phyloP scores from a whole-genome alignment of 2,329 filamentous ascomycete species.

The Colletotrichum limetticola region DNA sequence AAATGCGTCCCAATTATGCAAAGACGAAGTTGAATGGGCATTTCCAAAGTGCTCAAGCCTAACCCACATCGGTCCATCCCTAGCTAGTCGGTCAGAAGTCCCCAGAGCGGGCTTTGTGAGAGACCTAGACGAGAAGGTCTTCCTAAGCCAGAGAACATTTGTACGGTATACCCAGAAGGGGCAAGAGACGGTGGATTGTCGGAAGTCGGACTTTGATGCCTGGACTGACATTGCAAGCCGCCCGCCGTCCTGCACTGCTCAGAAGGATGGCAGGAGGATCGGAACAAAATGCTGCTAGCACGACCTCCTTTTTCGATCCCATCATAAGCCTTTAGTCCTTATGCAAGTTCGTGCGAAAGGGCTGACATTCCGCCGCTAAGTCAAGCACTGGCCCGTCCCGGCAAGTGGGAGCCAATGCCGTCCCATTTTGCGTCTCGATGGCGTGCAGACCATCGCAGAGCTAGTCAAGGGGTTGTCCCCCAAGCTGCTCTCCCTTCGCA shows the following conservation, averaged over 20 bases:
- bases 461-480: conserved; percentile 9
- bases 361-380: background rate
- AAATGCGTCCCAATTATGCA: background rate
- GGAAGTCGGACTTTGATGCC: background rate
- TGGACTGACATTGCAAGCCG: background rate
- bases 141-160: background rate
- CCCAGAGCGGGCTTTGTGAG: background rate
- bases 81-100: background rate
- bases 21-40: background rate
- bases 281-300: background rate
- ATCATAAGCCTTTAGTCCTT: background rate
- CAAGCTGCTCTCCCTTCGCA: background rate
- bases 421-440: conserved; percentile 8
- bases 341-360: background rate
- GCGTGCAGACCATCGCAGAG: conserved; percentile 10
- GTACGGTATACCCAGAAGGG: too few relatives aligned
- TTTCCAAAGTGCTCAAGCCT: background rate
- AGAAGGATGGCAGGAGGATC: background rate
- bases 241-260: background rate
- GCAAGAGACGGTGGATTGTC: background rate
- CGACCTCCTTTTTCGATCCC: background rate
- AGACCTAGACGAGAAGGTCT: background rate
- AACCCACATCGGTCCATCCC: background rate
- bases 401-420: background rate
- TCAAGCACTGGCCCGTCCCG: conserved; percentile 6